A percentile compares a stretch with the other conserved stretches of the same genome.
phyloP scores from a whole-genome alignment of 208 protist species.

The Jaenimonas drosophilae region DNA sequence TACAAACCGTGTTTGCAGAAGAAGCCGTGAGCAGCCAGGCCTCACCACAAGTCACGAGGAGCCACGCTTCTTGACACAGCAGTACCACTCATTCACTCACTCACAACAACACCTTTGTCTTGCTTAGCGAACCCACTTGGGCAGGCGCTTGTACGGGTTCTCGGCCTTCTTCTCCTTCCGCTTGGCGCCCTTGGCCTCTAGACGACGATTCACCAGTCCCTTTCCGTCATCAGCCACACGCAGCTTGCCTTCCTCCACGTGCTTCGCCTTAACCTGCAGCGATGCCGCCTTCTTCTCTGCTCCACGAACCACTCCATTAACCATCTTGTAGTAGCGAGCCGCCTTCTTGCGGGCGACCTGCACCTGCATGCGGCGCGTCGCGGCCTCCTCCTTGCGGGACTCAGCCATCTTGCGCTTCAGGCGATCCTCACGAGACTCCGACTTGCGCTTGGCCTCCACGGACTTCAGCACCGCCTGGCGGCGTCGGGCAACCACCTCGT shows the following conservation, averaged over 20 bases:
- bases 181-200: slow-evolving; percentile 43
- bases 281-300: slow-evolving; percentile 38
- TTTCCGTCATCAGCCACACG: slow-evolving; percentile 37
- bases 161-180: slow-evolving; percentile 47
- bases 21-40: too few species aligned
- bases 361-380: slow-evolving; percentile 82
- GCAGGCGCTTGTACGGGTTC: slow-evolving; percentile 83
- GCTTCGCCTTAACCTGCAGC: slow-evolving; percentile 70
- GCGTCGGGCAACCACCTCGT: slow-evolving; percentile 63
- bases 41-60: too few species aligned
- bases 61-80: too few species aligned
- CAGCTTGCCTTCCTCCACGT: slow-evolving; percentile 57
- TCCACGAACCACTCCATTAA: slow-evolving; percentile 67
- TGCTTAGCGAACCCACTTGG: slow-evolving; percentile 77
- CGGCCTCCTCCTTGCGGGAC: slow-evolving; percentile 59
- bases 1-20: too few species aligned
- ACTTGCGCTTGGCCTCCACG: slow-evolving; percentile 23
- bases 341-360: slow-evolving; percentile 88
- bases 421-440: slow-evolving; percentile 36
- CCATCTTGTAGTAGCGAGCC: slow-evolving; percentile 85
- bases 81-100: too few species aligned
- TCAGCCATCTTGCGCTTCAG: slow-evolving; percentile 59
- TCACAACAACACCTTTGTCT: not conserved
- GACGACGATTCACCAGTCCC: slow-evolving; percentile 40
- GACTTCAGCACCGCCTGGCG: slow-evolving; percentile 44